Base-by-base conservation (phyloP, 352 stramenopile genomes). In the Aphanomyces cochlioides region DNA sequence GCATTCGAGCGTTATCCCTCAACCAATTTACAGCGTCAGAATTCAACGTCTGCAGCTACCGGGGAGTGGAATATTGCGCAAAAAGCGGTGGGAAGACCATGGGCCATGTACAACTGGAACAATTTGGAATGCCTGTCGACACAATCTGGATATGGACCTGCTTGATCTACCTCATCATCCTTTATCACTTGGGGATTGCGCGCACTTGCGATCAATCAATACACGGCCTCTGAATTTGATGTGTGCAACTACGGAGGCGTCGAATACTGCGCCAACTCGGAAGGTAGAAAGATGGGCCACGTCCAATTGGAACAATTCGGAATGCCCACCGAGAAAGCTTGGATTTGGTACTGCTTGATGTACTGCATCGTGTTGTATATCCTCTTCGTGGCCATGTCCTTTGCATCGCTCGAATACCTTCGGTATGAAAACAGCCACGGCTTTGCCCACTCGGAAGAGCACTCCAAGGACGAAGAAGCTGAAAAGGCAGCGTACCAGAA, bases 261-360 rank as follows among this genome's bases (percentile, higher is more conserved):
- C 38, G 48, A 74, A 41, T 74, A 74, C 36, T 72, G 66, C 54
- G 36, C 78, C 73, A 56, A 72, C 64, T 61, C 39, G 1, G 85
- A 73, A 39, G 68, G 73, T 4, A 72, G 73, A 1, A 41, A 69
- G 3, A 75, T 85, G 21, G 78, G 80, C 7, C 72, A 87, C 59
- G 83, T 85, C 69, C 79, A 69, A 38, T 72, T 91, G 17, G 69
- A 75, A 19, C 69, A 82, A 3, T 90, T 88, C 3, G 78, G 77
- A 40, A 63, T 94, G 15, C 66, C 75, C 15, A 83, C 69, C 37
- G 75, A 86, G 17, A 73, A 48, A 13, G 48, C 39, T 37, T 94
- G 82, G 80, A 79, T 90, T 67, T 92, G 84, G 73, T 79, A 76
- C 17, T 75, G 73, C 2, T 86, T 87, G 77, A 64, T 85, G 54